Evolutionary conservation across 139 green algal species (phyloP).

Genomic region (Coelastrella sp.): DNA sequence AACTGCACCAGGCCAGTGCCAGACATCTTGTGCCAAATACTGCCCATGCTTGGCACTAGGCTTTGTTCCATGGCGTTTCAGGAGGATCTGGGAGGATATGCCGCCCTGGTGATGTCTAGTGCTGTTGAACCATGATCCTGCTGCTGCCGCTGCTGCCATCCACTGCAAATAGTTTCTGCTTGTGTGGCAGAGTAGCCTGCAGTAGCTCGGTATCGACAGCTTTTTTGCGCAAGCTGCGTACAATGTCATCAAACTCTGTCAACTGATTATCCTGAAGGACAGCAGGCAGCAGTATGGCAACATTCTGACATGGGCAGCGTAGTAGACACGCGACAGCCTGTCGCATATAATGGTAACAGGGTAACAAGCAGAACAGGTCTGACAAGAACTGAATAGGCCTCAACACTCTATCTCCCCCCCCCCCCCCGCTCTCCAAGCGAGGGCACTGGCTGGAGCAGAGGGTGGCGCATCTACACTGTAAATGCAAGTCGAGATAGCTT

Average conservation of each 20-base stretch:
- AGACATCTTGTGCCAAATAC: not conserved
- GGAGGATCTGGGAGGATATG: not conserved
- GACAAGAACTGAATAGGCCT: not conserved
- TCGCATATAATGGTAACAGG: no score
- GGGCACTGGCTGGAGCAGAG: no score
- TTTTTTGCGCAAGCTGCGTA: not conserved
- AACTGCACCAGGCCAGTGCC: no score
- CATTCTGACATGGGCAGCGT: not conserved
- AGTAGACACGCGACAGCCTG: not conserved
- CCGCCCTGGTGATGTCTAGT: not conserved
- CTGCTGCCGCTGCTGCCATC: slow-evolving; percentile 2
- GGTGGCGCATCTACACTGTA: no score
- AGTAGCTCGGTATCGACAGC: not conserved
- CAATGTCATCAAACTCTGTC: slow-evolving; percentile 17
- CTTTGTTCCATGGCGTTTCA: no score
- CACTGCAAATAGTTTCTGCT: not conserved
- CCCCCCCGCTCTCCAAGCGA: no score
- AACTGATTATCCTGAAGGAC: slow-evolving; percentile 30
- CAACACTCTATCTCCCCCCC: not conserved
- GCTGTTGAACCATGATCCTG: not conserved
- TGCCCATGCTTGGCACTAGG: no score
- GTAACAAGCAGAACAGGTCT: not conserved
- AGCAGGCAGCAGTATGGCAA: not conserved
- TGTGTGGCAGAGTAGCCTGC: not conserved
- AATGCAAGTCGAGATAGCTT: no score